Percentiles rank a stretch among this genome's conserved stretches.
Conservation (phyloP, 192 early-diverging fungal genomes). For the Coemansia sp. region DNA sequence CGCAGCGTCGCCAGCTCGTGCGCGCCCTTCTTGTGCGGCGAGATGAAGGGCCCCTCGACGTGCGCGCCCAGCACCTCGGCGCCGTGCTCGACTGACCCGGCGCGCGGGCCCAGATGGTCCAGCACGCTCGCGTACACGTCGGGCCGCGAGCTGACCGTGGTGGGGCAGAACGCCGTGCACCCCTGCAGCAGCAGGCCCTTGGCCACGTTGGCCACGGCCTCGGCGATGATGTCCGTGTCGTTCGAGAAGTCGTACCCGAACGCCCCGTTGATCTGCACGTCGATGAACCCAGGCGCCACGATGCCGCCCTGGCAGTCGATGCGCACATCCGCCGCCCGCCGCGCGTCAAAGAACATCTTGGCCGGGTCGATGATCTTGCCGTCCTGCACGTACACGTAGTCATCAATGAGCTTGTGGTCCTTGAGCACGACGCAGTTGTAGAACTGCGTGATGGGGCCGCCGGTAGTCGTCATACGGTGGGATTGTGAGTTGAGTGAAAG, state of each 20-base stretch:
- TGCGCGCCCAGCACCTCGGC: constrained; percentile 75
- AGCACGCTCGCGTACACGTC: constrained; percentile 74
- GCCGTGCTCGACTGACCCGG: constrained; percentile 63
- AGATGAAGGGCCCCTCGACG: constrained; percentile 73
- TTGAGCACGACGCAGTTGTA: constrained; percentile 76
- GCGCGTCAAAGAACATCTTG: constrained; percentile 69
- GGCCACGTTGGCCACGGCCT: constrained; percentile 68
- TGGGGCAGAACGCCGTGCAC: constrained; percentile 82
- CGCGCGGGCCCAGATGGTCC: constrained; percentile 60
- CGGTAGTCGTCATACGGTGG: not conserved
- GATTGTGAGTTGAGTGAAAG: no score
- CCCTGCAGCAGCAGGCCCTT: constrained; percentile 77
- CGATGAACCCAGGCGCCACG: constrained; percentile 80
- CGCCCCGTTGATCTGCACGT: constrained; percentile 82
- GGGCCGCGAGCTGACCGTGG: constrained; percentile 72
- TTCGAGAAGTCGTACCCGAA: constrained; percentile 82
- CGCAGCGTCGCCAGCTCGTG: constrained; percentile 76
- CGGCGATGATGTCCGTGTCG: constrained; percentile 63
- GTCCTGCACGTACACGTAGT: constrained; percentile 74
- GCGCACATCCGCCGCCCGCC: constrained; percentile 65
- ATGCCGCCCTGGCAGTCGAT: constrained; percentile 75
- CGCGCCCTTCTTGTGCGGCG: constrained; percentile 74
- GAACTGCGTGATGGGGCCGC: constrained; percentile 64
- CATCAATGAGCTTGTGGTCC: constrained; percentile 74
- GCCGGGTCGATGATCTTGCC: constrained; percentile 81